Base-by-base conservation (phyloP, 169 alveolate genomes). In the Cystoisospora suis region DNA sequence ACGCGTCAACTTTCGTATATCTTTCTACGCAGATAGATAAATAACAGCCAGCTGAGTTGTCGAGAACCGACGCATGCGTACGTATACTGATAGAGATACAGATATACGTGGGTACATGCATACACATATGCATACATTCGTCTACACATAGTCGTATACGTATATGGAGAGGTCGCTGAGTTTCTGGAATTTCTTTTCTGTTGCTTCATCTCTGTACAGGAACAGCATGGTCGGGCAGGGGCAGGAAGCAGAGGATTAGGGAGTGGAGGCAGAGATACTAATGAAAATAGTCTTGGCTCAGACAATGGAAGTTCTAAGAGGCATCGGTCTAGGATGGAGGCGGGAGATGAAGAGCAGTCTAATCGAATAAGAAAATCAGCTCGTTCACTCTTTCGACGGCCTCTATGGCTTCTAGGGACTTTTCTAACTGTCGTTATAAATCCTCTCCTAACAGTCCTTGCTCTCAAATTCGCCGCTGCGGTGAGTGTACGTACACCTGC, bases 381-480 rank as follows among this genome's bases (percentile, higher is more conserved):
- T 0, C 83, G 91, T 9, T 49, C 91, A 3, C 70, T 69, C n/a
- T 36, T 32, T 46, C 56, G 38, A 42, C 72, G 93, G n/a, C 93
- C 93, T 44, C 92, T 86, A 46, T 89, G 93, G 93, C 91, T 89
- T 40, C 34, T 81, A 2, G 93, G 93, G 20, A 45, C 42, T 40
- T 20, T 61, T 38, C 45, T 89, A 42, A 32, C 92, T 2, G 77
- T 81, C 53, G 23, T 89, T 42, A 40, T 75, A 32, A 81, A 89
- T 44, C 93, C 93, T 1, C 47, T 75, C 36, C 53, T 89, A 34
- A 89, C 93, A 1, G 20, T 89, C n/a, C 4, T 42, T 17, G 92
- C 92, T 3, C 65, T 86, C 42, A 86, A 49, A 29, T 89, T 89
- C 36, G 92, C 93, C 3, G 93, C 93, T 81, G 93, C 93, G 1